Percentiles rank a stretch among this genome's conserved stretches.
Evolutionary conservation across 2,329 filamentous ascomycete genomes (phyloP).

Genomic region (Dactylellina leptospora): DNA sequence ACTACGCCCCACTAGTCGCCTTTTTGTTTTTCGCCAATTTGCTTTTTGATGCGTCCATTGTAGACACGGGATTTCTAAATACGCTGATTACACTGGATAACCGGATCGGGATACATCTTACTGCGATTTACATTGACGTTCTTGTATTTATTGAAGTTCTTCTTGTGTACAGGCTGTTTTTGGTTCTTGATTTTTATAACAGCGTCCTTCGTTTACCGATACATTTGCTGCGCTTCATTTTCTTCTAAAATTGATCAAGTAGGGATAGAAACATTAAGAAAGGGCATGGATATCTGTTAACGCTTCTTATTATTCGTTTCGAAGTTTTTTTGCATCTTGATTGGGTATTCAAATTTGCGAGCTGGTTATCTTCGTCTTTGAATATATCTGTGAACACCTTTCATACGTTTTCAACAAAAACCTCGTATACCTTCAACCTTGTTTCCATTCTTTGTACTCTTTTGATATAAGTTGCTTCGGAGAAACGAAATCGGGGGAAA

Average conservation of each 20-base stretch:
- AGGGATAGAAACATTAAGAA: conserved; percentile 49
- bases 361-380: conserved; percentile 43
- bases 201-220: conserved; percentile 36
- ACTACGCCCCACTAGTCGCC: no score
- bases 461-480: neutral
- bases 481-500: neutral
- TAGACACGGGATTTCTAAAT: conserved; percentile 53
- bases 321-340: conserved; percentile 11
- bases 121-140: conserved; percentile 1
- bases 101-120: conserved; percentile 51
- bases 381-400: conserved; percentile 15
- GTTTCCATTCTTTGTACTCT: neutral
- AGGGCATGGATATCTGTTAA: conserved; percentile 27
- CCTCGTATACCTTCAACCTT: neutral
- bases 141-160: conserved; percentile 3
- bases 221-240: conserved; percentile 22
- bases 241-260: conserved; percentile 27
- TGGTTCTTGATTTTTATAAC: no score
- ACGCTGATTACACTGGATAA: conserved; percentile 52
- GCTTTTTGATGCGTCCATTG: conserved; percentile 31
- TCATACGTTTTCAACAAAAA: neutral
- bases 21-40: conserved; percentile 9
- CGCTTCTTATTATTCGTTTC: neutral
- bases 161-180: conserved; percentile 49
- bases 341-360: conserved; percentile 48